These are phyloP conservation scores for Hyphodiscus hymeniophilus DNA, from an alignment of 495 filamentous ascomycete genomes.

Conservation along the genomic window DNA sequence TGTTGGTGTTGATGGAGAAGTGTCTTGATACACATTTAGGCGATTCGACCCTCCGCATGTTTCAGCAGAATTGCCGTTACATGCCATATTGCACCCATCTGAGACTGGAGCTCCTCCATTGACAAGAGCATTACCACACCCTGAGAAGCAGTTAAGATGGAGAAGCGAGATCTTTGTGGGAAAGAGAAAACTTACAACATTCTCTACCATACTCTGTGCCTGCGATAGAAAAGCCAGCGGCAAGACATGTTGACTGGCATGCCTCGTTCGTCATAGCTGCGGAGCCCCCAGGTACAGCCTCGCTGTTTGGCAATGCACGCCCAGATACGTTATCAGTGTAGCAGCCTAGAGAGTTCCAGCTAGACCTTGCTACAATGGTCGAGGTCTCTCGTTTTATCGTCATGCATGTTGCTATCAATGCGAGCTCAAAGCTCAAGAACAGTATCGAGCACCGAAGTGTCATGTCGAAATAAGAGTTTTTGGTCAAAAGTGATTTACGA, in stretches of 20 bases:
- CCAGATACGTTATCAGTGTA: constrained; percentile 9
- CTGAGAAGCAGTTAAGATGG: constrained; percentile 3
- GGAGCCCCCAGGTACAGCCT: constrained; percentile 10
- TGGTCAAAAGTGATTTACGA: no score
- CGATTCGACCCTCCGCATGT: constrained; percentile 46
- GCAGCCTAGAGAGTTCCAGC: constrained; percentile 1
- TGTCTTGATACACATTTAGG: constrained; percentile 41
- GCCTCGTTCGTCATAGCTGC: constrained; percentile 24
- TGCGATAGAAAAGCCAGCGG: constrained; percentile 37
- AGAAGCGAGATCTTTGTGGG: neutral
- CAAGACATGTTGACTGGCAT: constrained; percentile 36
- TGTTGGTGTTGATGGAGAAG: neutral
- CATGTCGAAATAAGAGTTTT: no score
- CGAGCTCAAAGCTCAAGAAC: constrained; percentile 24
- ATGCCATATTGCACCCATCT: constrained; percentile 44
- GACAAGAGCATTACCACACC: constrained; percentile 46
- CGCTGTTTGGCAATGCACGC: constrained; percentile 15
- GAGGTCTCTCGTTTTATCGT: neutral
- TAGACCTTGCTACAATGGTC: neutral
- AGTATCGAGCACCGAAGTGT: no score
- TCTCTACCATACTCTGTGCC: constrained; percentile 38
- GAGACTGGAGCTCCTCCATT: constrained; percentile 28
- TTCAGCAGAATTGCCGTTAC: constrained; percentile 45
- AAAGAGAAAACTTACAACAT: constrained; percentile 16
- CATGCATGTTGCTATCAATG: constrained; percentile 35